Base-by-base conservation (phyloP, 2,329 filamentous ascomycete species). In the Hypoxylon sp. region DNA sequence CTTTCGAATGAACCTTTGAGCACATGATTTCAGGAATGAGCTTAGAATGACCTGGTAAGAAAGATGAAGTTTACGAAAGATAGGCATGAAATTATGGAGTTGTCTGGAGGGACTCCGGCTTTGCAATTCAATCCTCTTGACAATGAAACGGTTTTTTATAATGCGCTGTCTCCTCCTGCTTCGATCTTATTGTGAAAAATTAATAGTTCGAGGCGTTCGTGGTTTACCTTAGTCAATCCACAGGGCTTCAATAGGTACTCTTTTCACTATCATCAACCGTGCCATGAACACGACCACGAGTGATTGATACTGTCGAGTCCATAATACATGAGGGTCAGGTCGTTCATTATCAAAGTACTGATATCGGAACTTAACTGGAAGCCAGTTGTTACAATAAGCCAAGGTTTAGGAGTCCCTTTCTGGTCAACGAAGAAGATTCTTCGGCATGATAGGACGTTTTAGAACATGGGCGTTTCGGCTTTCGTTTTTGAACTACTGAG, bases 51-150 rank as follows among this genome's bases (percentile, higher is more conserved):
- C 63, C 65, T 62, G 60, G 65, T 64, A 56, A 63, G 34, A 66
- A 68, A 68, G 73, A 72, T 61, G 62, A 71, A 51, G 69, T 72
- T 66, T 67, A 69, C 60, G 66, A 66, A 74, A 62, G 69, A 72
- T 63, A 69, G 63, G 71, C 67, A 70, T 61, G 60, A 52, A 51
- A 63, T 65, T 63, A 62, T 59, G 67, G 67, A 62, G 55, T 70
- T 55, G 56, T 62, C 49, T 55, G 67, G 63, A 58, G 59, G 63
- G 55, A 38, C 28, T 63, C 25, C 21, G 52, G 65, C 66, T 68
- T 66, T 66, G 60, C 63, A 58, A 62, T 66, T 60, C 46, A 52
- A 34, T 56, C 59, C 65, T 61, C 58, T 48, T 60, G 45, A 43
- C 57, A 51, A 64, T 61, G 38, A 60, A 32, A 56, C 19, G 62